Percentiles rank a stretch among this genome's conserved stretches.
These are phyloP conservation scores for Aspergillus ibericus DNA, from an alignment of 2,329 filamentous ascomycete species.

Conservation along the genomic window DNA sequence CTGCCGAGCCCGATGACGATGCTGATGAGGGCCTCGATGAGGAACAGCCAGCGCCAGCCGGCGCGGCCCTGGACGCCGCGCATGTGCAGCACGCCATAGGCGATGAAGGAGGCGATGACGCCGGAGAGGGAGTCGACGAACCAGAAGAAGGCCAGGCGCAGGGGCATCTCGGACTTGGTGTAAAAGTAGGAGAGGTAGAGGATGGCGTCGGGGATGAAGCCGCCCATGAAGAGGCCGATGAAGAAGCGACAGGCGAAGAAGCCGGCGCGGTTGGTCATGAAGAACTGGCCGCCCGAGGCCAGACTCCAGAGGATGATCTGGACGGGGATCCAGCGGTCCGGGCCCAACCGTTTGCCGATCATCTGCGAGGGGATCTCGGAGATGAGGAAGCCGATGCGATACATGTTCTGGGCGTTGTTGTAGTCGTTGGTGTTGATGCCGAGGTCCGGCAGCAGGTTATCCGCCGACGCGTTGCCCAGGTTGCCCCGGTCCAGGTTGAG, in stretches of 20 bases:
- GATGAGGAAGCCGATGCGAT: conserved; percentile 29
- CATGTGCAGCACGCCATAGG: conserved; percentile 41
- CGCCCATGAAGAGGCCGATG: conserved; percentile 52
- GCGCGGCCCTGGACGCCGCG: conserved; percentile 40
- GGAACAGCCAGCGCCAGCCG: conserved; percentile 48
- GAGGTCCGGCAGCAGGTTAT: conserved; percentile 29
- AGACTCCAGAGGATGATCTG: conserved; percentile 32
- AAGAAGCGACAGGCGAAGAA: conserved; percentile 48
- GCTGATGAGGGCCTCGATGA: conserved; percentile 48
- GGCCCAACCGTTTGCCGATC: conserved; percentile 30
- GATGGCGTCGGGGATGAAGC: conserved; percentile 50
- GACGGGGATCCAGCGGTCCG: conserved; percentile 31
- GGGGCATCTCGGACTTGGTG: conserved; percentile 33
- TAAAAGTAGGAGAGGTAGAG: conserved; percentile 45
- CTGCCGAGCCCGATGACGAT: conserved; percentile 44
- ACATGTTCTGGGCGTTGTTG: conserved; percentile 33
- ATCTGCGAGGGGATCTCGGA: conserved; percentile 35
- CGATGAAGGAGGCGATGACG: conserved; percentile 36
- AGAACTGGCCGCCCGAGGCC: conserved; percentile 26
- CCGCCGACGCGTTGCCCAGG: conserved; percentile 26
- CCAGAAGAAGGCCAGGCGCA: conserved; percentile 42
- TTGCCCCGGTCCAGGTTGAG: conserved; percentile 31
- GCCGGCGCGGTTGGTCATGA: conserved; percentile 30
- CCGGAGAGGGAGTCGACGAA: conserved; percentile 34
- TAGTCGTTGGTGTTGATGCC: conserved; percentile 33